Evolutionary conservation across 1,139 yeast species (phyloP).

Genomic region (Diutina ranongensis): DNA sequence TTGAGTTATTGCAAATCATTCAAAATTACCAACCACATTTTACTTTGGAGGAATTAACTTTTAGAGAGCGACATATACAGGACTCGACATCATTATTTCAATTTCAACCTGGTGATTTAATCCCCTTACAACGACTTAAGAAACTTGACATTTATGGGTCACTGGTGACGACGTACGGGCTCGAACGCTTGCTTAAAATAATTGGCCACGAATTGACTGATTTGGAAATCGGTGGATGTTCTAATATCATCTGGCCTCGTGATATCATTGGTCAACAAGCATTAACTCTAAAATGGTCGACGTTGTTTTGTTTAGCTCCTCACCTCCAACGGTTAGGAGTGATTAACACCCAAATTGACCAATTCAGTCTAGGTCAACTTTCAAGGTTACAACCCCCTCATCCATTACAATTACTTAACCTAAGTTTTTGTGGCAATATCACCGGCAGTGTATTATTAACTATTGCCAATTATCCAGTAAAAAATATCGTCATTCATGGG

Average conservation of each 20-base stretch:
- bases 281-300: not conserved
- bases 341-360: not conserved
- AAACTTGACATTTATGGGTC: constrained; percentile 2
- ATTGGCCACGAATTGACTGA: not conserved
- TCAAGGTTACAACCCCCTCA: not conserved
- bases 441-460: not conserved
- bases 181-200: not conserved
- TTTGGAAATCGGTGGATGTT: not conserved
- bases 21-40: not conserved
- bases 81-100: not conserved
- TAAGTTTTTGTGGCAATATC: not conserved
- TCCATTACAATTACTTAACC: not conserved
- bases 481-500: not conserved
- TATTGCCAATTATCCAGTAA: not conserved
- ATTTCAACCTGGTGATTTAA: not conserved
- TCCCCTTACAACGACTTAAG: not conserved
- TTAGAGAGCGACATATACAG: not conserved
- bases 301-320: not conserved
- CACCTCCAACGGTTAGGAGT: not conserved
- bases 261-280: not conserved
- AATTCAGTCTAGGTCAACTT: not conserved
- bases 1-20: not conserved
- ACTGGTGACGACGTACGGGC: constrained; percentile 3
- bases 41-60: not conserved
- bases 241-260: not conserved